Conservation (phyloP, 2,329 filamentous ascomycete genomes). For the Bipolaris sorokiniana region DNA sequence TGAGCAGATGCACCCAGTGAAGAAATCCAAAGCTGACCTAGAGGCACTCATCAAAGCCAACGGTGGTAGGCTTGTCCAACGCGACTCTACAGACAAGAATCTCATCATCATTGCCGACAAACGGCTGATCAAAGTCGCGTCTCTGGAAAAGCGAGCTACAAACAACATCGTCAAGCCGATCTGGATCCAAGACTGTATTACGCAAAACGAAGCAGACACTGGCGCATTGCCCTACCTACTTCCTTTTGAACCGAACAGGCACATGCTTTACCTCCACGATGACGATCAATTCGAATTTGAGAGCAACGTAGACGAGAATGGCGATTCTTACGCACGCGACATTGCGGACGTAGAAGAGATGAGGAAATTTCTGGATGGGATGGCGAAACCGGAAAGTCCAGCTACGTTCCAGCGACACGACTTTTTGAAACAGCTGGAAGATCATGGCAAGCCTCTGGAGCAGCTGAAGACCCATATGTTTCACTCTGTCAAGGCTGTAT, state of each 20-base stretch:
- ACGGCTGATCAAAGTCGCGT: slow-evolving; percentile 79
- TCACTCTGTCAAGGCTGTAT: slow-evolving; percentile 29
- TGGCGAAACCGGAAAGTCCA: slow-evolving; percentile 39
- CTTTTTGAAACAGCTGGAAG: slow-evolving; percentile 38
- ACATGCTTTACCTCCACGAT: slow-evolving; percentile 74
- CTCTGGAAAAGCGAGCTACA: slow-evolving; percentile 73
- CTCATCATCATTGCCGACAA: slow-evolving; percentile 82
- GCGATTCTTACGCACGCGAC: slow-evolving; percentile 83
- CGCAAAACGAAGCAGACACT: slow-evolving; percentile 61
- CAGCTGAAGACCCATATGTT: slow-evolving; percentile 44
- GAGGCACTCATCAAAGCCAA: slow-evolving; percentile 83
- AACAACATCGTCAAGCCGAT: slow-evolving; percentile 76
- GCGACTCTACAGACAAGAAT: slow-evolving; percentile 64
- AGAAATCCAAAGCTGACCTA: slow-evolving; percentile 78
- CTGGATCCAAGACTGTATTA: slow-evolving; percentile 85
- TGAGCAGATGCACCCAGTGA: slow-evolving; percentile 71
- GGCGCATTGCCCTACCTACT: slow-evolving; percentile 65
- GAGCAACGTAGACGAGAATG: slow-evolving; percentile 73
- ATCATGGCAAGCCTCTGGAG: slow-evolving; percentile 31
- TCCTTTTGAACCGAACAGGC: slow-evolving; percentile 67
- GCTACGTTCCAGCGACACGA: slow-evolving; percentile 23
- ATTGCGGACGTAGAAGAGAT: slow-evolving; percentile 67
- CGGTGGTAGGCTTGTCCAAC: slow-evolving; percentile 80
- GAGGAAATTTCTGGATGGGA: slow-evolving; percentile 47
- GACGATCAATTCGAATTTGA: slow-evolving; percentile 62